These are phyloP conservation scores for Naganishia cerealis DNA, from an alignment of 1,284 basidiomycete genomes.

Conservation along the genomic window DNA sequence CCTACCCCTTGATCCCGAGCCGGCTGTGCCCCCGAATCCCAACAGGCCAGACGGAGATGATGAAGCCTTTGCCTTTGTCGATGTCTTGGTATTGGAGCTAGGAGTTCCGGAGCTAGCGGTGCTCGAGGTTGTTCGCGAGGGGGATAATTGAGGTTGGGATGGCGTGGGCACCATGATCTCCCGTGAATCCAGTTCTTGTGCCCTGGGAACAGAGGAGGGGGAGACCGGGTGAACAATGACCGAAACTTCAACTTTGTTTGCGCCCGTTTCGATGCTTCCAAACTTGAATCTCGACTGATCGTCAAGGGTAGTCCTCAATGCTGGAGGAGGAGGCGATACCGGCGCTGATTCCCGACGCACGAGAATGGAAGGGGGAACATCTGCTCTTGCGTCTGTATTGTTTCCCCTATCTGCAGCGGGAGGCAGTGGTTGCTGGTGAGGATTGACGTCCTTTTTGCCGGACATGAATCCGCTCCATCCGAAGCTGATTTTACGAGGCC, in stretches of 20 bases:
- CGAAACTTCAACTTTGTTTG: slow-evolving; percentile 1
- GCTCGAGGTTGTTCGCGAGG: neutral
- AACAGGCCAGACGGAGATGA: neutral
- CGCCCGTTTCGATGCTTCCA: neutral
- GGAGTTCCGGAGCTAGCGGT: neutral
- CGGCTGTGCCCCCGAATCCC: neutral
- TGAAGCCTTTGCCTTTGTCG: neutral
- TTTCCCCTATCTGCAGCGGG: neutral
- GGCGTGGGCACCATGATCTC: neutral
- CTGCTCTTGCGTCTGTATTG: neutral
- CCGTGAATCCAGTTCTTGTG: neutral
- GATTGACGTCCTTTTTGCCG: slow-evolving; percentile 2
- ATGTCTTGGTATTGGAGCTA: neutral
- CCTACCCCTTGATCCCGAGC: neutral
- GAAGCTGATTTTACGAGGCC: slow-evolving; percentile 20
- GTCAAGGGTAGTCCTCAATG: neutral
- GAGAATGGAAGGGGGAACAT: slow-evolving; percentile 9
- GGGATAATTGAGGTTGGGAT: neutral
- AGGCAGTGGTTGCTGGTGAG: neutral
- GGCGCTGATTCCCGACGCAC: slow-evolving; percentile 14
- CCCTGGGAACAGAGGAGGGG: neutral
- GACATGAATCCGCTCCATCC: slow-evolving; percentile 29
- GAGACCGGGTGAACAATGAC: slow-evolving; percentile 26
- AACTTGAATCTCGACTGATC: slow-evolving; percentile 9
- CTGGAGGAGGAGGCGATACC: slow-evolving; percentile 13